phyloP scores from a whole-genome alignment of 345 rosid genomes.

The Eucalyptus melliodora region DNA sequence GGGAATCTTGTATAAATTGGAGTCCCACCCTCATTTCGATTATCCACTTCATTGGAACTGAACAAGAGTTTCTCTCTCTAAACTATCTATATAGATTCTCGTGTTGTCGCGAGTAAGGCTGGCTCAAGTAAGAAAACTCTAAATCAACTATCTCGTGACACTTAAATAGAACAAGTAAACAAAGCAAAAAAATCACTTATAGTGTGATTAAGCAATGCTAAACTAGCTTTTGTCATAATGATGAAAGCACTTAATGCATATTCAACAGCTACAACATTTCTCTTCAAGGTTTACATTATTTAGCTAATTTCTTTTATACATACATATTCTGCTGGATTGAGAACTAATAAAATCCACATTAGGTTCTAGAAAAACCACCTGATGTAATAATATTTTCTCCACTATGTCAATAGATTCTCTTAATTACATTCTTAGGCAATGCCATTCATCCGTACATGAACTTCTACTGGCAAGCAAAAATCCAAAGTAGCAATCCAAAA shows the following conservation, averaged over 20 bases:
- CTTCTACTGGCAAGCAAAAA: neutral
- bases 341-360: neutral
- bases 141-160: neutral
- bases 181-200: neutral
- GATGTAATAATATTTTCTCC: neutral
- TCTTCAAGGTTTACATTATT: neutral
- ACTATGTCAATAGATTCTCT: neutral
- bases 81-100: neutral
- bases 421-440: neutral
- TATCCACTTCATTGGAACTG: neutral
- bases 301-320: fast-evolving
- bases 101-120: neutral
- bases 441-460: neutral
- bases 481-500: neutral
- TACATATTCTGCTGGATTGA: neutral
- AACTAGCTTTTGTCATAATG: neutral
- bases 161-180: neutral
- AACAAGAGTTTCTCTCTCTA: neutral
- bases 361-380: neutral
- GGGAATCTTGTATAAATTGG: neutral
- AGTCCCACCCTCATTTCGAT: neutral
- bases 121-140: neutral
- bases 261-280: neutral
- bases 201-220: neutral
- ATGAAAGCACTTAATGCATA: neutral